phyloP scores from a whole-genome alignment of 2,329 filamentous ascomycete genomes.

The Macrophomina phaseolina region DNA sequence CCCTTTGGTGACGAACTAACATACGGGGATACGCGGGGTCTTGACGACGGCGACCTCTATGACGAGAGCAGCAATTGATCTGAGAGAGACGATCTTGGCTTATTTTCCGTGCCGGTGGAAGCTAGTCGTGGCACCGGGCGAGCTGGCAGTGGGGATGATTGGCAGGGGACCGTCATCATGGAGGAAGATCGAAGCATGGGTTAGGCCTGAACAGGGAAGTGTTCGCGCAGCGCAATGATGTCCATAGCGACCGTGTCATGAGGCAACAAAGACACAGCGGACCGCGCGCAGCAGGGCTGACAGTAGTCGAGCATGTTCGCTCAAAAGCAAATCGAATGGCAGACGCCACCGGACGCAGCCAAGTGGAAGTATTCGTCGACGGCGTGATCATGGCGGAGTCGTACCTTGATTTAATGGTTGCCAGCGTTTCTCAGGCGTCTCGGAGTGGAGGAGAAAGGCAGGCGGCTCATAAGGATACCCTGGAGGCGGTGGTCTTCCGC shows the following conservation, averaged over 20 bases:
- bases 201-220: neutral
- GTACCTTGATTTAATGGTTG: constrained; percentile 1
- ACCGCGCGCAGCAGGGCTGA: neutral
- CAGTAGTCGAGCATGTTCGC: too few relatives aligned
- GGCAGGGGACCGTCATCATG: neutral
- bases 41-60: neutral
- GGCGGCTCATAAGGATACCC: constrained; percentile 9
- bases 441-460: neutral
- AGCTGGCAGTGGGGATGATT: neutral
- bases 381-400: neutral
- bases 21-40: constrained; percentile 17
- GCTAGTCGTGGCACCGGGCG: neutral
- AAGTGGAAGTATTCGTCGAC: neutral
- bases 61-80: constrained; percentile 1
- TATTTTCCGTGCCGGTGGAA: neutral
- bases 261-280: neutral
- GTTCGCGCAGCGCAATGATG: neutral
- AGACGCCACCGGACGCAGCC: neutral
- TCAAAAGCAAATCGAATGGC: neutral
- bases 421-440: neutral
- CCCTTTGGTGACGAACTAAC: constrained; percentile 26
- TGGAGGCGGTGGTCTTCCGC: neutral
- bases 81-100: constrained; percentile 17
- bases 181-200: constrained; percentile 20
- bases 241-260: neutral